Percentiles rank a stretch among this genome's conserved stretches.
phyloP scores from a whole-genome alignment of 2,329 filamentous ascomycete genomes.

The Paecilomyces sp. region DNA sequence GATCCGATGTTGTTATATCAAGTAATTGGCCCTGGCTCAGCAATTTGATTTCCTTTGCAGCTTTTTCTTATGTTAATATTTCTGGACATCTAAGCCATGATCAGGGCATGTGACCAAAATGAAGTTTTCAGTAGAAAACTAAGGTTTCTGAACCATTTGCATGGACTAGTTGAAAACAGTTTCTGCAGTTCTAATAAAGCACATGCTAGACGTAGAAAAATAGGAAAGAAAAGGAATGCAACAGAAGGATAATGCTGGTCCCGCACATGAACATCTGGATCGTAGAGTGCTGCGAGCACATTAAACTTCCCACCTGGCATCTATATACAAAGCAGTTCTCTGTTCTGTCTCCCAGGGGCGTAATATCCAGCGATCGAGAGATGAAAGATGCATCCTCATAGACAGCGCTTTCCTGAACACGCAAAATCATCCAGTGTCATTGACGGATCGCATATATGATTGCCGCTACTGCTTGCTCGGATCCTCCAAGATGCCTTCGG shows the following conservation, averaged over 20 bases:
- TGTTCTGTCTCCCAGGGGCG: constrained; percentile 9
- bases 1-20: neutral
- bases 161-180: constrained; percentile 8
- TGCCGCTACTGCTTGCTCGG: constrained; percentile 54
- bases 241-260: constrained; percentile 25
- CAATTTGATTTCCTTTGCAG: neutral
- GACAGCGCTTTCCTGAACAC: too few relatives aligned
- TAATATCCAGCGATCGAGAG: too few relatives aligned
- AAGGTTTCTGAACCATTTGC: neutral
- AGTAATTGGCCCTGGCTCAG: neutral
- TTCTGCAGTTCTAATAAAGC: constrained; percentile 13
- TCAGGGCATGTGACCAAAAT: neutral
- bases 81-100: neutral
- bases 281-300: constrained; percentile 22
- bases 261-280: constrained; percentile 20
- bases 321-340: constrained; percentile 37
- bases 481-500: constrained; percentile 86
- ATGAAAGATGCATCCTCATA: too few relatives aligned
- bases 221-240: constrained; percentile 12
- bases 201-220: constrained; percentile 6
- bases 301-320: constrained; percentile 23
- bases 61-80: neutral
- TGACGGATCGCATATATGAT: constrained; percentile 15
- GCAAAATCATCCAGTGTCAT: too few relatives aligned
- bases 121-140: neutral